Base-by-base conservation (phyloP, 2,329 filamentous ascomycete genomes). In the Talaromyces albobiverticillius region DNA sequence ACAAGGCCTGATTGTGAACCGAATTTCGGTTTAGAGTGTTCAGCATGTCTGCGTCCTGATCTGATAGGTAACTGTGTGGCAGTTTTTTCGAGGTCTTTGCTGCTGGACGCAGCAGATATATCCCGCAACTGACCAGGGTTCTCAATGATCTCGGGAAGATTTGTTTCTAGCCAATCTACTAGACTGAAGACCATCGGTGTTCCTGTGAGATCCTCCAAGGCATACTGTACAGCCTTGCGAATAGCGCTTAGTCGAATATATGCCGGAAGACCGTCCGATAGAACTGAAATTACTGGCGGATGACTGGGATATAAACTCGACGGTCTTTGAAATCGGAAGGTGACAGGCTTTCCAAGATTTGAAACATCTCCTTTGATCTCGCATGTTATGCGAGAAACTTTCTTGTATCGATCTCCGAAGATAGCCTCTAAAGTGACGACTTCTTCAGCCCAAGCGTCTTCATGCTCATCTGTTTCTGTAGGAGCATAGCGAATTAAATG, bases 181-280 rank as follows among this genome's bases (percentile, higher is more conserved):
- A 95, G 80, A 60, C 89, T 89, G 71, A 92, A 97, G 11, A 96
- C 82, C 87, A 95, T 96, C 36, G 90, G 89, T 66, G 95, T 90
- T 22, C 90, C 93, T 13, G 86, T 74, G 26, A 95, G 79, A 25
- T 85, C 84, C 47, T 85, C 80, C 47, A 83, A 76, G 2, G 91
- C 85, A 66, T 93, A 85, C 4, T 82, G 77, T 4, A 96, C 76
- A 1, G 87, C 85, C 70, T 88, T 86, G 62, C 89, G 87, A 63
- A 94, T 83, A 34, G 96, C 86, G 64, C 91, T 96, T 10, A 99
- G 79, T 57, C 93, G 89, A 65, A 97, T 95, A 65, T 99, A 96
- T 3, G 94, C 90, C 18, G 94, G 94, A 11, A 97, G 80, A 10
- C 83, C 73, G 49, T 82, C 82, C 23, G 85, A 79, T 45, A 83